Evolutionary conservation across 1,284 basidiomycete genomes (phyloP).

Genomic region (Pascua guehoae): DNA sequence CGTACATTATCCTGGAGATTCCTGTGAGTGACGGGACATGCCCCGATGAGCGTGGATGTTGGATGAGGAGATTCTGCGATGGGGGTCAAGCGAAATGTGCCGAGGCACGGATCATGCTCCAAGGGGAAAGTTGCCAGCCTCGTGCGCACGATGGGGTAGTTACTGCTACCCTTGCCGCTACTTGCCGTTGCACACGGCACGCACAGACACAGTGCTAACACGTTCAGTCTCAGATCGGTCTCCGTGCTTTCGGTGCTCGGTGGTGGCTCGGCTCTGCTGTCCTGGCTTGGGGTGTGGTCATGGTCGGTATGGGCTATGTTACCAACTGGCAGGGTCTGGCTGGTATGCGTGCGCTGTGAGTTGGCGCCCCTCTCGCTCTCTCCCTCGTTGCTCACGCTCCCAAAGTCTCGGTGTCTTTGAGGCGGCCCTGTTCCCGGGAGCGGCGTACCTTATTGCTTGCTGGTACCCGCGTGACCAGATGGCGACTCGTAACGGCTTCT

Average conservation of each 20-base stretch:
- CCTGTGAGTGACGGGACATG: constrained; percentile 10
- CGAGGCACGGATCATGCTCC: too few relatives aligned
- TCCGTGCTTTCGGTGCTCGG: constrained; percentile 18
- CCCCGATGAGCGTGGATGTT: too few relatives aligned
- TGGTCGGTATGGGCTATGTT: constrained; percentile 45
- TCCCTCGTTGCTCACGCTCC: too few relatives aligned
- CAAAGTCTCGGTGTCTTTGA: constrained; percentile 43
- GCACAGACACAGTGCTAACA: background rate
- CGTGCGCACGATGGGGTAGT: too few relatives aligned
- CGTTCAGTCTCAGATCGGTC: constrained; percentile 18
- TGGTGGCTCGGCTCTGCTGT: constrained; percentile 12
- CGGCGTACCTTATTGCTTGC: constrained; percentile 49
- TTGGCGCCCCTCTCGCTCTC: too few relatives aligned
- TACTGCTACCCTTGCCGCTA: too few relatives aligned
- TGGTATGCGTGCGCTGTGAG: constrained; percentile 41
- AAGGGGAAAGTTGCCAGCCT: too few relatives aligned
- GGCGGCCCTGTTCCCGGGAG: constrained; percentile 42
- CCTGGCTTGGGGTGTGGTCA: constrained; percentile 44
- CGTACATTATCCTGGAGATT: constrained; percentile 47
- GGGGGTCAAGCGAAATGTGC: too few relatives aligned
- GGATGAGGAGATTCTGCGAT: too few relatives aligned
- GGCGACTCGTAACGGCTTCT: constrained; percentile 40
- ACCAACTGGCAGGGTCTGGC: constrained; percentile 40
- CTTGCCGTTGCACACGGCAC: background rate
- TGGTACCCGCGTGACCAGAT: constrained; percentile 52